Conservation (phyloP, 345 rosid species). For the Conringia planisiliqua region DNA sequence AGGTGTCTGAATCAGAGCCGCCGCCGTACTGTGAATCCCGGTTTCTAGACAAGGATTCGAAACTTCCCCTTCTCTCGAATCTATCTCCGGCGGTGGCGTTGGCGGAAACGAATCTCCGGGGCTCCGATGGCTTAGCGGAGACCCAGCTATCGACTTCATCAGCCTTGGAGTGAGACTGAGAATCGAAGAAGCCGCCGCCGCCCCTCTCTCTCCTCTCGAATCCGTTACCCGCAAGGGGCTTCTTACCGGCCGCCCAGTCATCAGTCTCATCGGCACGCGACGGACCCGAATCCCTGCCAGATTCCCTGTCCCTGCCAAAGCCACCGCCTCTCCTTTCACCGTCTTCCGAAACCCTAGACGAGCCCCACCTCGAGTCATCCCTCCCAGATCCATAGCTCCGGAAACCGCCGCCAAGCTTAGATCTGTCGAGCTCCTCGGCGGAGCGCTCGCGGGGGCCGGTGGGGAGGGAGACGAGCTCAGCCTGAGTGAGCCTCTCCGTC, state of each 20-base stretch:
- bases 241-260: constrained; percentile 80
- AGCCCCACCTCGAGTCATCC: constrained; percentile 63
- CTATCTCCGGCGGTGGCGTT: constrained; percentile 28
- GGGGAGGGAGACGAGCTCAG: constrained; percentile 65
- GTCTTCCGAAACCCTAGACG: constrained; percentile 53
- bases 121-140: constrained; percentile 43
- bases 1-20: constrained; percentile 55
- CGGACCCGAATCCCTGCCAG: constrained; percentile 36
- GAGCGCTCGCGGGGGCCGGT: constrained; percentile 88
- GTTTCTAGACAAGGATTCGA: constrained; percentile 61
- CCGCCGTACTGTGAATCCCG: constrained; percentile 40
- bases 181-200: constrained; percentile 50
- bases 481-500: constrained; percentile 48
- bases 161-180: constrained; percentile 68
- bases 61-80: constrained; percentile 64
- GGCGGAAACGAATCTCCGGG: constrained; percentile 39
- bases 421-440: constrained; percentile 78
- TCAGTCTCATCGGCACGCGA: constrained; percentile 94
- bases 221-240: constrained; percentile 31
- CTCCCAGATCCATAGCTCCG: constrained; percentile 39
- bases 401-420: constrained; percentile 80
- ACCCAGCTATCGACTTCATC: constrained; percentile 89
- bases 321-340: constrained; percentile 38
- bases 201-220: constrained; percentile 60
- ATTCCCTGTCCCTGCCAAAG: constrained; percentile 37